Evolutionary conservation across 768 basidiomycete genomes (phyloP), one percentile per base, ranked within the genome.

Genomic region (Steccherinum ochraceum): DNA sequence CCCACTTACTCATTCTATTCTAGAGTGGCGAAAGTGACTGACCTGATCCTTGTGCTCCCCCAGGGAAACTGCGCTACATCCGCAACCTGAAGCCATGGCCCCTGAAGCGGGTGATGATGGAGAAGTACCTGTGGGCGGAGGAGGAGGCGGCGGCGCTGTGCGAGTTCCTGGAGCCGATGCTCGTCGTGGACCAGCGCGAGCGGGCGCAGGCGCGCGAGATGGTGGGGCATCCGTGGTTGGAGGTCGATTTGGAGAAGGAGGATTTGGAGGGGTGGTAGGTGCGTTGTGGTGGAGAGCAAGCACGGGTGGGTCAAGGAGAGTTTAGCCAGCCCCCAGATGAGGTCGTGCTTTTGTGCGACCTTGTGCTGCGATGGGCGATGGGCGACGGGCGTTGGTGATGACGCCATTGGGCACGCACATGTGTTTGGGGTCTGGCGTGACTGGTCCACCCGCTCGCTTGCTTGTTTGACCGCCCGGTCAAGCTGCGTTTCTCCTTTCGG

Each of bases 61-160:
- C 50, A 82, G 88, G 88, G 50, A 67, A 73, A 21, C 70, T 90
- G 51, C 80, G 89, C 26, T 86, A 86, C 65, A 89, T 90, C 64
- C 73, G 72, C 53, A 79, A 78, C 20, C 67, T 92, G 58, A 89
- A 87, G 65, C 80, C 81, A 2, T 90, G 89, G 88, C 85, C 92
- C 10, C 72, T 95, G 48, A 73, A 78, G 57, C 81, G 84, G 20
- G 92, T 95, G 56, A 87, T 96, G 81, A 75, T 72, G 45, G 91
- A 96, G 74, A 95, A 94, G 65, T 96, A 96, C 64, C 69, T 86
- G 5, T 86, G 84, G 66, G 69, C 76, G 10, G 75, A 78, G 30
- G 59, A 64, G 12, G 83, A 90, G 50, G 77, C 87, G 7, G 63
- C 64, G 23, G 68, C 72, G 25, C 67, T 91, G 19, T 86, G 84